Percentiles rank a stretch among this genome's conserved stretches.
Conservation (phyloP, 768 basidiomycete genomes). For the Mycena vitilis region DNA sequence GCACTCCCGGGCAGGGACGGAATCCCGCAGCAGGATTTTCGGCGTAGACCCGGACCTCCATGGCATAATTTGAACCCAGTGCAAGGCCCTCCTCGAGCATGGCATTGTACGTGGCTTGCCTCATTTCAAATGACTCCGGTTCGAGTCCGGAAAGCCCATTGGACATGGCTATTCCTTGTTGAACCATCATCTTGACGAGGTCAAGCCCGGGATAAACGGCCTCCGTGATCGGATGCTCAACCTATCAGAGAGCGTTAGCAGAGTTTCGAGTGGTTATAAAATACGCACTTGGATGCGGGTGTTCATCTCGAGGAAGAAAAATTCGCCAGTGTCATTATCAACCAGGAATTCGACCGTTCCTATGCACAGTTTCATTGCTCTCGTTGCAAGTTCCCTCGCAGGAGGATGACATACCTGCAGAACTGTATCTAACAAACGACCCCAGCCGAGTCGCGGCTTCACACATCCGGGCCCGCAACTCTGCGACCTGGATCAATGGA, state of each 20-base stretch:
- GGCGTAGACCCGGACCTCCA: conserved; percentile 71
- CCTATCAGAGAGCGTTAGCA: conserved; percentile 45
- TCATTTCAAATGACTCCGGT: conserved; percentile 41
- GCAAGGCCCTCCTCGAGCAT: conserved; percentile 15
- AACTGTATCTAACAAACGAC: conserved; percentile 62
- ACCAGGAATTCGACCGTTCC: conserved; percentile 79
- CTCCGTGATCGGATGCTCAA: conserved; percentile 78
- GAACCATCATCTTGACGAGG: conserved; percentile 73
- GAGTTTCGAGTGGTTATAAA: neutral
- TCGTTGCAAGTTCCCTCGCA: neutral
- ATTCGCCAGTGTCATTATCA: conserved; percentile 60
- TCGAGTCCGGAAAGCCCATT: conserved; percentile 29
- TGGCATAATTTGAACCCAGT: conserved; percentile 49
- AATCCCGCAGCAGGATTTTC: conserved; percentile 72
- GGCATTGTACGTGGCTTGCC: conserved; percentile 52
- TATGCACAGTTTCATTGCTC: conserved; percentile 32
- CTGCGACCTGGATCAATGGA: conserved; percentile 41
- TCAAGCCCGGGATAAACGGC: conserved; percentile 65
- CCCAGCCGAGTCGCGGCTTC: conserved; percentile 65
- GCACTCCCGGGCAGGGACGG: conserved; percentile 67
- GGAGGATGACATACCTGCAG: conserved; percentile 57
- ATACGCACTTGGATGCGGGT: conserved; percentile 65
- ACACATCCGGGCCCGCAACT: conserved; percentile 59
- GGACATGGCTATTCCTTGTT: conserved; percentile 60
- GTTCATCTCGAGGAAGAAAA: conserved; percentile 82